These are phyloP conservation scores for Ceratobasidium sp. DNA, from an alignment of 1,284 basidiomycete species.

Conservation along the genomic window DNA sequence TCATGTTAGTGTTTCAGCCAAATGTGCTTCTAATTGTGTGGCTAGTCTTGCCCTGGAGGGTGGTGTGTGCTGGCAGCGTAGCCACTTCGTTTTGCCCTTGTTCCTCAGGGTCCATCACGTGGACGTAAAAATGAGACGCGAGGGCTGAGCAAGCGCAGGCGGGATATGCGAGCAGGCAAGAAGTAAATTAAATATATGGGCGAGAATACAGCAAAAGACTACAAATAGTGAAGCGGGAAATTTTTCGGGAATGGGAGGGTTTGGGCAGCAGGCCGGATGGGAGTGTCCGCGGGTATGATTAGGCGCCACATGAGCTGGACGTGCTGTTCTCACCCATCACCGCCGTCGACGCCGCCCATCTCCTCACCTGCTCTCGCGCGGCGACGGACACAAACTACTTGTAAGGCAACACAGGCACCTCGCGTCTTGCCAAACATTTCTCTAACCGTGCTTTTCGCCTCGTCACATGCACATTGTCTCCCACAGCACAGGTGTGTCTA, in stretches of 20 bases:
- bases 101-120: conserved; percentile 24
- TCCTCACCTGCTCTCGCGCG: not conserved
- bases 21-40: not conserved
- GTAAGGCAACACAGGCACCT: not conserved
- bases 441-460: not conserved
- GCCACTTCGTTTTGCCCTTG: conserved; percentile 35
- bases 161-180: not conserved
- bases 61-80: conserved; percentile 30
- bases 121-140: not conserved
- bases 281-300: conserved; percentile 6
- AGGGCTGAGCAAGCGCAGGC: not conserved
- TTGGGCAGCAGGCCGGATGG: conserved; percentile 7
- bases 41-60: not conserved
- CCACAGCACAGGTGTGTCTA: conserved; percentile 14
- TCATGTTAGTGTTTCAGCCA: not conserved
- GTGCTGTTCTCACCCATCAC: conserved; percentile 23
- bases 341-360: conserved; percentile 19
- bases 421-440: not conserved
- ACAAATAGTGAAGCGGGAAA: not conserved
- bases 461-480: conserved; percentile 21
- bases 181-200: not conserved
- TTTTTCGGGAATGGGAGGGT: conserved; percentile 1
- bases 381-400: not conserved
- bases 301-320: conserved; percentile 2
- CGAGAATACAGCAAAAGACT: not conserved